These are phyloP conservation scores for Aspergillus ochraceus DNA, from an alignment of 2,329 filamentous ascomycete genomes.

Conservation along the genomic window DNA sequence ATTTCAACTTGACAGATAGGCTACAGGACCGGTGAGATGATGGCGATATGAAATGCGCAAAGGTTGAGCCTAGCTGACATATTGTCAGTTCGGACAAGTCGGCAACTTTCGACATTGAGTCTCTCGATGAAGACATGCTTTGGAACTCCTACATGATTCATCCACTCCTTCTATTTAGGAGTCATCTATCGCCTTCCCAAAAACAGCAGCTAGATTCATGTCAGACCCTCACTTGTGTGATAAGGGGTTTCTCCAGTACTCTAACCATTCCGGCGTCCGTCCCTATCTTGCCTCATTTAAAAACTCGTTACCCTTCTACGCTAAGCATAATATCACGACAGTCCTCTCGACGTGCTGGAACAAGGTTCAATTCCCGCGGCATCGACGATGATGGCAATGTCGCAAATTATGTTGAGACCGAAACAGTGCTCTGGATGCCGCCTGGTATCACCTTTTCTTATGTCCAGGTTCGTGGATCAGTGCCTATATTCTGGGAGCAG, in stretches of 20 bases:
- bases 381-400: conserved; percentile 98
- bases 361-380: conserved; percentile 92
- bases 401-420: conserved; percentile 97
- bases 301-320: conserved; percentile 73
- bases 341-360: conserved; percentile 87
- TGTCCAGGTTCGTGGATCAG: conserved; percentile 85
- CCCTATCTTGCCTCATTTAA: conserved; percentile 66
- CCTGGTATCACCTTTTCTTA: conserved; percentile 83
- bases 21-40: conserved; percentile 74
- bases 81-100: conserved; percentile 66
- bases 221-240: conserved; percentile 86
- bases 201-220: conserved; percentile 80
- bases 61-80: conserved; percentile 20
- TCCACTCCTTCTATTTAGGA: conserved; percentile 85
- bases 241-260: conserved; percentile 86
- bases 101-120: conserved; percentile 83
- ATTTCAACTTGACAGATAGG: conserved; percentile 93
- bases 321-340: conserved; percentile 89
- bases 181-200: conserved; percentile 72
- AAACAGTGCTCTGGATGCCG: conserved; percentile 87
- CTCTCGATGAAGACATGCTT: conserved; percentile 85
- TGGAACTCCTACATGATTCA: conserved; percentile 99
- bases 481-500: conserved; percentile 98
- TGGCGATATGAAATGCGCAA: neutral
- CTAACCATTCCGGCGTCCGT: conserved; percentile 77